Evolutionary conservation across 2,329 filamentous ascomycete species (phyloP).

Genomic region (Botrytis hyacinthi): DNA sequence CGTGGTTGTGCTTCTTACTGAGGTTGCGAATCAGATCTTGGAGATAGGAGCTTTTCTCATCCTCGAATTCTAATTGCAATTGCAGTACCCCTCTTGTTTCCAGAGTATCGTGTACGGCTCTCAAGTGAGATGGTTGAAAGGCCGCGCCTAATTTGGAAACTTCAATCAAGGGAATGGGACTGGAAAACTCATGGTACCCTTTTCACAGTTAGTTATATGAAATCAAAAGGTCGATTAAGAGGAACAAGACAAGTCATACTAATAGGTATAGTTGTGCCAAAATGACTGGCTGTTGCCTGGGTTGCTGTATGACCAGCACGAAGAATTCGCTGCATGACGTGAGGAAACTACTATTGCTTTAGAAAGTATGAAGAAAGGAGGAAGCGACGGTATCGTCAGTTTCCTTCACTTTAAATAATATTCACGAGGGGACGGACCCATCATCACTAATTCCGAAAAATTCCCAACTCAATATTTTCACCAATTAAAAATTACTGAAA

Average conservation of each 20-base stretch:
- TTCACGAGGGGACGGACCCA: neutral
- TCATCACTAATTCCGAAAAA: neutral
- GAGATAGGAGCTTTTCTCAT: slow-evolving; percentile 30
- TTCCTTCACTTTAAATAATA: neutral
- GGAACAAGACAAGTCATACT: neutral
- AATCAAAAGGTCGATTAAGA: neutral
- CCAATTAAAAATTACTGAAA: neutral
- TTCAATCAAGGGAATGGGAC: neutral
- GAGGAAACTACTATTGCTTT: neutral
- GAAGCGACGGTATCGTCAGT: neutral
- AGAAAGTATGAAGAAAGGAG: neutral
- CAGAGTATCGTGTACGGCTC: slow-evolving; percentile 24
- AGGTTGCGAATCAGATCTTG: slow-evolving; percentile 26
- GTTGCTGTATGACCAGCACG: neutral
- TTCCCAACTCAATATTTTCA: neutral
- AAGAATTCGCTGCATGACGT: neutral
- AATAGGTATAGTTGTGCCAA: neutral
- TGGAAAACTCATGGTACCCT: neutral
- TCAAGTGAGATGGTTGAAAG: slow-evolving; percentile 3
- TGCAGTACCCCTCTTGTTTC: slow-evolving; percentile 28
- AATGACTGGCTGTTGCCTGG: neutral
- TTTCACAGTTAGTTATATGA: neutral
- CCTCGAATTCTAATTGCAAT: slow-evolving; percentile 27
- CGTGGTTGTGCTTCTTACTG: slow-evolving; percentile 23
- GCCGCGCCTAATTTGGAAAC: neutral